Percentiles rank a stretch among this genome's conserved stretches.
phyloP scores from a whole-genome alignment of 2,329 filamentous ascomycete species.

The Fusarium fujikuroi region DNA sequence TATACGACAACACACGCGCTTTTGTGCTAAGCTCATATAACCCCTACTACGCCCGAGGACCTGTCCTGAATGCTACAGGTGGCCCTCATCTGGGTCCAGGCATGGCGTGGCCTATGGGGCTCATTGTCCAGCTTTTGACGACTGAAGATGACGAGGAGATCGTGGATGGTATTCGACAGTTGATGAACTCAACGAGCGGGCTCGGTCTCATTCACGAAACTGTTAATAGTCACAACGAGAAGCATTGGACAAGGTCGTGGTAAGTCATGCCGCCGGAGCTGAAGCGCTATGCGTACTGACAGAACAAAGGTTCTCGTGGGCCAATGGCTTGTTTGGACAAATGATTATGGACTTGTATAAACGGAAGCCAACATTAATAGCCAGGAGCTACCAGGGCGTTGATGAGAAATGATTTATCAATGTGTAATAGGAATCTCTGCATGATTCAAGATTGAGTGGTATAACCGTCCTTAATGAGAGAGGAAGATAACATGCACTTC shows the following conservation, averaged over 20 bases:
- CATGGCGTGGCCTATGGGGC: constrained; percentile 88
- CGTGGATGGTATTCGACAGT: constrained; percentile 65
- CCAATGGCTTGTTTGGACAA: constrained; percentile 88
- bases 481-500: background rate
- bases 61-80: constrained; percentile 62
- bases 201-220: constrained; percentile 82
- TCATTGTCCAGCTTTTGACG: constrained; percentile 83
- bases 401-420: background rate
- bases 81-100: constrained; percentile 68
- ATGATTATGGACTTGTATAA: constrained; percentile 80
- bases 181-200: constrained; percentile 76
- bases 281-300: background rate
- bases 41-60: constrained; percentile 74
- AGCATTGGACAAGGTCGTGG: constrained; percentile 52
- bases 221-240: constrained; percentile 49
- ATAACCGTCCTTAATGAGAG: background rate
- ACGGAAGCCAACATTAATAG: constrained; percentile 74
- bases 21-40: constrained; percentile 79
- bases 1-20: constrained; percentile 79
- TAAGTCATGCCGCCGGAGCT: constrained; percentile 20
- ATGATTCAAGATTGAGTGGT: background rate
- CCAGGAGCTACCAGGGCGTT: constrained; percentile 58
- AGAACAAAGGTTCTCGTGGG: constrained; percentile 83
- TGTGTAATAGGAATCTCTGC: background rate
- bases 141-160: constrained; percentile 82